phyloP scores from a whole-genome alignment of 2,329 filamentous ascomycete species.

The Celoporthe dispersa region DNA sequence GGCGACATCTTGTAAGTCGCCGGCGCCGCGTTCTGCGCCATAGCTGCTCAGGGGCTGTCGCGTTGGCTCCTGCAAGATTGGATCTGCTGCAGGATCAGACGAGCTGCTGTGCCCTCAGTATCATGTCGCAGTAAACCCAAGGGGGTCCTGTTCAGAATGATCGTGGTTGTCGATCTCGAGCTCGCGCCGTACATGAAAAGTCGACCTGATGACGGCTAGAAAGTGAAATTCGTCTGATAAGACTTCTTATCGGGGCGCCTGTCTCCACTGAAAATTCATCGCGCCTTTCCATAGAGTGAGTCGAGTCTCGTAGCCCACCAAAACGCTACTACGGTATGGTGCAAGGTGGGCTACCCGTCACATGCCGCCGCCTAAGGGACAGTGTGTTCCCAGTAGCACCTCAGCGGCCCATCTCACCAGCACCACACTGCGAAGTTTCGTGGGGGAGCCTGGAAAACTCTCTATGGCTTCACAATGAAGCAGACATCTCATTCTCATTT shows the following conservation, averaged over 20 bases:
- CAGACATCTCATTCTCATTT: too few species aligned
- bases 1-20: conserved; percentile 28
- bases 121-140: conserved; percentile 8
- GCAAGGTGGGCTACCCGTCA: too few species aligned
- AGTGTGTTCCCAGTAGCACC: too few species aligned
- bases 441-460: too few species aligned
- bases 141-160: not conserved
- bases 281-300: not conserved
- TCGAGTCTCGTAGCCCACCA: too few species aligned
- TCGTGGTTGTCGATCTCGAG: not conserved
- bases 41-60: conserved; percentile 18
- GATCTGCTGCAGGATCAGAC: not conserved
- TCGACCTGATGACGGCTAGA: conserved; percentile 12
- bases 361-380: too few species aligned
- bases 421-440: too few species aligned
- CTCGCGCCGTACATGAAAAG: conserved; percentile 3
- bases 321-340: too few species aligned
- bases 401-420: too few species aligned
- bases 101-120: conserved; percentile 11
- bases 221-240: conserved; percentile 24
- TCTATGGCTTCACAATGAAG: too few species aligned
- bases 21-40: conserved; percentile 30
- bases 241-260: conserved; percentile 5
- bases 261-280: conserved; percentile 3
- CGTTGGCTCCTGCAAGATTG: not conserved